Conservation (phyloP, 2,329 filamentous ascomycete species). For the Aciculosporium take region DNA sequence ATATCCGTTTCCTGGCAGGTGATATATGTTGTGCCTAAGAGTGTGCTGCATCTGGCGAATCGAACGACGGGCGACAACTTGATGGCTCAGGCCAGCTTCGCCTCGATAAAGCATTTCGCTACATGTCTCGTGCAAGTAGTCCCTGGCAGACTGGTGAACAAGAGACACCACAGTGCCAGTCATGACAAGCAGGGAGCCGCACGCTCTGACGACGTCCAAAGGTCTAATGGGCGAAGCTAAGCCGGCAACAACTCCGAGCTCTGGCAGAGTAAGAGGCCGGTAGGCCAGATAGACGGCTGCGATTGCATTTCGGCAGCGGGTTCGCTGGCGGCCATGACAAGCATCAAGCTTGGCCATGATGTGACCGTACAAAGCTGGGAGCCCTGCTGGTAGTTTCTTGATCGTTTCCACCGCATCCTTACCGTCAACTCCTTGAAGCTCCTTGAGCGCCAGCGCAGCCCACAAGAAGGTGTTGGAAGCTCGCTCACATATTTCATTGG, state of each 20-base stretch:
- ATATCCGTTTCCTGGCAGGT: conserved; percentile 11
- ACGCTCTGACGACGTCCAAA: conserved; percentile 16
- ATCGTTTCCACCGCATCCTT: conserved; percentile 4
- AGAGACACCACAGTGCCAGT: conserved; percentile 19
- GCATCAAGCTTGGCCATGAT: conserved; percentile 5
- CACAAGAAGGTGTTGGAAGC: conserved; percentile 11
- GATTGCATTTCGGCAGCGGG: conserved; percentile 5
- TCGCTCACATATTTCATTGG: conserved; percentile 6
- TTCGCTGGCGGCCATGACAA: not conserved
- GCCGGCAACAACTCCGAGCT: conserved; percentile 17
- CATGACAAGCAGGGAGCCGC: conserved; percentile 23
- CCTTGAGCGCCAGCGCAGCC: conserved; percentile 7
- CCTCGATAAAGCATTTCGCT: conserved; percentile 15
- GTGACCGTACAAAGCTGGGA: conserved; percentile 4
- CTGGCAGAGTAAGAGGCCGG: conserved; percentile 20
- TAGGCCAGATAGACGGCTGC: conserved; percentile 14
- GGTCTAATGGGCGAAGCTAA: conserved; percentile 7
- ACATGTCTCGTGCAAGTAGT: conserved; percentile 18
- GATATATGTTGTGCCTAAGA: conserved; percentile 23
- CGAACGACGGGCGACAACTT: conserved; percentile 21
- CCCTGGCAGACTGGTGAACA: conserved; percentile 30
- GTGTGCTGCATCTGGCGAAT: conserved; percentile 16
- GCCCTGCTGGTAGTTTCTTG: conserved; percentile 4
- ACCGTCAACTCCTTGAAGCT: conserved; percentile 5
- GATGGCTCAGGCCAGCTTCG: conserved; percentile 14